These are phyloP conservation scores for Pichia scutulata DNA, from an alignment of 805 yeast genomes.

Conservation along the genomic window DNA sequence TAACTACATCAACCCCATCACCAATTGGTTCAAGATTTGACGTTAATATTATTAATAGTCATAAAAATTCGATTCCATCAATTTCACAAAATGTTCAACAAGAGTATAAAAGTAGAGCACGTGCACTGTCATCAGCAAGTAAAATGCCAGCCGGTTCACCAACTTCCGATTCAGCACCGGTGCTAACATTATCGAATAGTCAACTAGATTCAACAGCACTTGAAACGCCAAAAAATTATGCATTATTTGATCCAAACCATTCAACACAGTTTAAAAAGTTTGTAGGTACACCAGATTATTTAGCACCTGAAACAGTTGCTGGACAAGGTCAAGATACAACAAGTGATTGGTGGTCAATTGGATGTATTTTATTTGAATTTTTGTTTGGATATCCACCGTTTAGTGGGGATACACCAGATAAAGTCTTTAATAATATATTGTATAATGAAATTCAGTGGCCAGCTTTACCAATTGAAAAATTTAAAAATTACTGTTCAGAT, in stretches of 20 bases:
- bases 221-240: constrained; percentile 35
- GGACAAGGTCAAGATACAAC: constrained; percentile 78
- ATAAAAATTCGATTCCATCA: background rate
- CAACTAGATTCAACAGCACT: constrained; percentile 2
- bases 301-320: constrained; percentile 91
- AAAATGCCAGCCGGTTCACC: constrained; percentile 31
- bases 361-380: constrained; percentile 90
- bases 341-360: constrained; percentile 99
- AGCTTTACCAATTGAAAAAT: constrained; percentile 46
- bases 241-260: constrained; percentile 61
- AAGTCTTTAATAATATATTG: constrained; percentile 76
- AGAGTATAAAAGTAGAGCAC: constrained; percentile 14
- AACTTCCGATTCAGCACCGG: constrained; percentile 17
- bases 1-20: constrained; percentile 5
- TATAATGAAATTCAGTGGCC: constrained; percentile 83
- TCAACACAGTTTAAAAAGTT: constrained; percentile 51
- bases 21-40: background rate
- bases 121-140: constrained; percentile 31
- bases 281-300: constrained; percentile 96
- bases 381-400: constrained; percentile 93
- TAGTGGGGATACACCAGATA: constrained; percentile 70
- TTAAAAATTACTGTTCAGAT: constrained; percentile 43
- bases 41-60: background rate
- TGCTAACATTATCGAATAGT: background rate
- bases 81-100: constrained; percentile 9